Percentiles rank a stretch among this genome's conserved stretches.
phyloP scores from a whole-genome alignment of 176 grass and related monocot species.

The Triticum dicoccoides region DNA sequence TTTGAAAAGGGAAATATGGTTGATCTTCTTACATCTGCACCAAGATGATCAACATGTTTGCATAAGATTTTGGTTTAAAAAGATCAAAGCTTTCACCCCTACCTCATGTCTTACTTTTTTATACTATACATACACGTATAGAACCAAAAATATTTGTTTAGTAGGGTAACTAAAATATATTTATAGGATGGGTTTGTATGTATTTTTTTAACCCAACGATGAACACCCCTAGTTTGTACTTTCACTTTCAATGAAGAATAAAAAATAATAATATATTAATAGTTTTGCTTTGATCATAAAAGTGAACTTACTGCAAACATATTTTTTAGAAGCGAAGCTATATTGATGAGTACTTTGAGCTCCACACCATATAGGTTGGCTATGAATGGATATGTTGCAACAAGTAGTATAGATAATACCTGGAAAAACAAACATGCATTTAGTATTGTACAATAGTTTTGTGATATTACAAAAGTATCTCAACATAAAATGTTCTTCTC shows the following conservation, averaged over 20 bases:
- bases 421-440: constrained; percentile 29
- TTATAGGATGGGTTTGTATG: too few relatives aligned
- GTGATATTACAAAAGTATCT: not conserved
- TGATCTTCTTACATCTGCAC: not conserved
- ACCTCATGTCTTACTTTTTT: too few relatives aligned
- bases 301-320: constrained; percentile 45
- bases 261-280: too few relatives aligned
- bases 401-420: constrained; percentile 50
- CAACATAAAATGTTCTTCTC: not conserved
- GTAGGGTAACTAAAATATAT: too few relatives aligned
- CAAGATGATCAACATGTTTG: too few relatives aligned
- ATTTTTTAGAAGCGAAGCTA: constrained; percentile 53
- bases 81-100: too few relatives aligned
- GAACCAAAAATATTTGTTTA: too few relatives aligned
- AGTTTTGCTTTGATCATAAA: not conserved
- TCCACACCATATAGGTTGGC: constrained; percentile 33
- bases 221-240: too few relatives aligned
- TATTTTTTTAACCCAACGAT: too few relatives aligned
- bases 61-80: too few relatives aligned
- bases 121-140: too few relatives aligned
- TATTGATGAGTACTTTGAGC: constrained; percentile 48
- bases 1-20: not conserved
- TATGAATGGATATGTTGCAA: constrained; percentile 56
- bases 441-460: not conserved
- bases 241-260: too few relatives aligned